phyloP scores from a whole-genome alignment of 2,329 filamentous ascomycete species.

The Fusarium mundagurra region DNA sequence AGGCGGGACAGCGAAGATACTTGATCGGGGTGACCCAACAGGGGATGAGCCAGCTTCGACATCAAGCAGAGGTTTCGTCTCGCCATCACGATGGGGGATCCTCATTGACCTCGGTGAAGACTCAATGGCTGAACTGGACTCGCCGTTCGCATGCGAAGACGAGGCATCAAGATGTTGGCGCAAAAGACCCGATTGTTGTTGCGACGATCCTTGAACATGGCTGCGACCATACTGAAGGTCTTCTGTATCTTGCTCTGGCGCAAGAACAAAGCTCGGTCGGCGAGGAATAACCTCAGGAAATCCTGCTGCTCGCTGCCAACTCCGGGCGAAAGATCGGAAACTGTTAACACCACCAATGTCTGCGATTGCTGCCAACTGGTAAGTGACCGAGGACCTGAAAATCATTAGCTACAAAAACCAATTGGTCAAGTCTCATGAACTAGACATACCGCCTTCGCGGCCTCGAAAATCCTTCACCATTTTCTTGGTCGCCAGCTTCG shows the following conservation, averaged over 20 bases:
- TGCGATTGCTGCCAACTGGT: slow-evolving; percentile 65
- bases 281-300: slow-evolving; percentile 90
- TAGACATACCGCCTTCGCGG: slow-evolving; percentile 47
- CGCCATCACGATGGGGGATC: slow-evolving; percentile 53
- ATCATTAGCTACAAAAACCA: neutral
- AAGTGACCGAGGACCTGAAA: slow-evolving; percentile 66
- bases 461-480: slow-evolving; percentile 37
- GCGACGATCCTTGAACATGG: slow-evolving; percentile 50
- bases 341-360: slow-evolving; percentile 92
- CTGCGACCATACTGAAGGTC: slow-evolving; percentile 54
- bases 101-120: slow-evolving; percentile 22
- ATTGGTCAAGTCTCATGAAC: neutral
- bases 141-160: slow-evolving; percentile 34
- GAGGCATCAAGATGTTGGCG: slow-evolving; percentile 61
- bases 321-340: slow-evolving; percentile 91
- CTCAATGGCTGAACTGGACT: slow-evolving; percentile 35
- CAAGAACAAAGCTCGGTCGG: slow-evolving; percentile 76
- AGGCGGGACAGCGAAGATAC: slow-evolving; percentile 67
- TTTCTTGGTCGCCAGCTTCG: slow-evolving; percentile 47
- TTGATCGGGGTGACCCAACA: slow-evolving; percentile 44
- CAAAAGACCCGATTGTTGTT: slow-evolving; percentile 57
- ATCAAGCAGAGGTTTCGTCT: slow-evolving; percentile 59
- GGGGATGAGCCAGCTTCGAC: slow-evolving; percentile 52
- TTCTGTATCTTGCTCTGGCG: slow-evolving; percentile 57
- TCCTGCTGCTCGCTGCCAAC: slow-evolving; percentile 88